Evolutionary conservation across 2,329 filamentous ascomycete species (phyloP), one percentile per base, ranked within the genome.

Genomic region (Alternaria longipes): DNA sequence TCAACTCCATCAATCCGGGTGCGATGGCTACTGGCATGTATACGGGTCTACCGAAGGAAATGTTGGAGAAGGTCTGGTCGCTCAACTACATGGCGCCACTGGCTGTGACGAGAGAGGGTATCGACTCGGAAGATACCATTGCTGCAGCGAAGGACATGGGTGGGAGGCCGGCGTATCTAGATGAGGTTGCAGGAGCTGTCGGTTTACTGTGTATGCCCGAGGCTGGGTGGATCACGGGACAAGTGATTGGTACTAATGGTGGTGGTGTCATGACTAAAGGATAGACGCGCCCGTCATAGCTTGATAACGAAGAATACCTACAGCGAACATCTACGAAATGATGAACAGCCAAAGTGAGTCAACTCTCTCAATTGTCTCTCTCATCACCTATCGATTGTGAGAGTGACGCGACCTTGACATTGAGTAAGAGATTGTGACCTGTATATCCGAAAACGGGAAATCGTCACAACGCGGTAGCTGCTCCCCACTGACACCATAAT

Each of bases 201-300:
- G 89, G 85, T 1, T 91, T 93, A 89, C 77, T 93, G 30, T 91
- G 90, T 73, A 85, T 85, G 4, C 81, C 82, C 9, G 91, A 93
- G 73, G 84, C 85, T 18, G 84, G 81, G 12, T 93, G 90, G 90
- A 88, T 87, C 74, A 94, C 91, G 0, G 91, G 91, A 1, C 89
- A 89, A 75, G 88, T 92, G 24, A 86, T 93, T 5, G 90, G 88
- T 79, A 89, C 90, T 5, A 93, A 93, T 73, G 91, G 91, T 0
- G 91, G 91, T 3, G 87, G 92, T 84, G 84, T 83, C 62, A 86
- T 89, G 79, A 82, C 59, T 8, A 66, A 62, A 41, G 54, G 51
- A 16, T 53, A 41, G 8, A 7, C 5, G n/a, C 6, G 11, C 5
- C 30, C 24, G 8, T 7, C 18, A 7, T 6, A 8, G 26, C 12